These are phyloP conservation scores for Pythium pyrilobum DNA, from an alignment of 352 stramenopile genomes.

Conservation along the genomic window DNA sequence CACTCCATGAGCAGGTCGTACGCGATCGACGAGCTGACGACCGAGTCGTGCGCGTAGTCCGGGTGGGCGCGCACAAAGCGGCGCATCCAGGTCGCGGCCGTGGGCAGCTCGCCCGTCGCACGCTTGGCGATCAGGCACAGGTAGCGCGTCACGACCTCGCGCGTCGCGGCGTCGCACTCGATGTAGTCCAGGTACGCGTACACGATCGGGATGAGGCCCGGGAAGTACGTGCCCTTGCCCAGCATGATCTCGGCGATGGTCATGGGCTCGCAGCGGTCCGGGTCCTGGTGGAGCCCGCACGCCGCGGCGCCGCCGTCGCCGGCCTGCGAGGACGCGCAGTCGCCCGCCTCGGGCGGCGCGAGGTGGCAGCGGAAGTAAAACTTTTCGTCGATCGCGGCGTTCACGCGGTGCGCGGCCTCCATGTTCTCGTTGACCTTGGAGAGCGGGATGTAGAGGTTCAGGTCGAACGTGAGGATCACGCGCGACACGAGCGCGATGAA, in stretches of 20 bases:
- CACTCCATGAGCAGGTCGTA: constrained; percentile 95
- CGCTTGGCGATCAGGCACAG: constrained; percentile 92
- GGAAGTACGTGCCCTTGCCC: constrained; percentile 95
- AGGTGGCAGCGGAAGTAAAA: constrained; percentile 98
- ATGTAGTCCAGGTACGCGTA: constrained; percentile 98
- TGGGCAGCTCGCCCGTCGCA: constrained; percentile 94
- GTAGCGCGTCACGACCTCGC: constrained; percentile 64
- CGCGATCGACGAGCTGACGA: constrained; percentile 72
- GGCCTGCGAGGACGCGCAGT: constrained; percentile 36
- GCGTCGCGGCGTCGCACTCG: constrained; percentile 92
- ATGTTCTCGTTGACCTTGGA: constrained; percentile 99
- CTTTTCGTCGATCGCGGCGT: constrained; percentile 93
- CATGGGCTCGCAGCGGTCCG: constrained; percentile 91
- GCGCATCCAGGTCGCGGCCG: constrained; percentile 95
- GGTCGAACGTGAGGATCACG: constrained; percentile 98
- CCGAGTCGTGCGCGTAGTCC: constrained; percentile 95
- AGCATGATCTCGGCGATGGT: constrained; percentile 97
- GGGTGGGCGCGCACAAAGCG: constrained; percentile 93
- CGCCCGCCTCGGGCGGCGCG: constrained; percentile 75
- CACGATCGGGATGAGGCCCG: constrained; percentile 95
- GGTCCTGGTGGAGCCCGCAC: constrained; percentile 58
- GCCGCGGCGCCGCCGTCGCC: background rate
- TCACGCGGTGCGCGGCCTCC: constrained; percentile 94
- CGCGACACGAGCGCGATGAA: constrained; percentile 97
- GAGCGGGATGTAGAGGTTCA: constrained; percentile 99